A percentile compares a stretch with the other conserved stretches of the same genome.
phyloP scores from a whole-genome alignment of 306 rosid species.

The Prunus kanzakura region DNA sequence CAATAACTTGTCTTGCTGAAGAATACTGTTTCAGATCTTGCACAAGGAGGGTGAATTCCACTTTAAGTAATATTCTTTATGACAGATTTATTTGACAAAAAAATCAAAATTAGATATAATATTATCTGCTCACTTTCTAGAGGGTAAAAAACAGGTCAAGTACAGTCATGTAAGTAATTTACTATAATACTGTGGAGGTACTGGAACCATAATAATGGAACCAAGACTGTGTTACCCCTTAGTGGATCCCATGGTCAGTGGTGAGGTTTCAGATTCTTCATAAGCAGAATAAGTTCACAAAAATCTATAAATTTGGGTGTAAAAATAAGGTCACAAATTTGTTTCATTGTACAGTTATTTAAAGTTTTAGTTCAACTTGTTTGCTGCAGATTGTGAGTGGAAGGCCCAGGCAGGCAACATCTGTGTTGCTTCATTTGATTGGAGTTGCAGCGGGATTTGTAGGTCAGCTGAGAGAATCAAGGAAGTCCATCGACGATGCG shows the following conservation, averaged over 20 bases:
- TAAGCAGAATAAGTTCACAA: not conserved
- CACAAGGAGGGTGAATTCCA: not conserved
- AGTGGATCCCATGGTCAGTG: not conserved
- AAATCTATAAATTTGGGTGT: not conserved
- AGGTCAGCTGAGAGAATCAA: conserved; percentile 91
- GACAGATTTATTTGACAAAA: not conserved
- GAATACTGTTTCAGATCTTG: conserved; percentile 4
- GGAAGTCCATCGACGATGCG: conserved; percentile 93
- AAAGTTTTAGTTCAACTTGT: conserved; percentile 8
- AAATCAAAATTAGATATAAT: no score
- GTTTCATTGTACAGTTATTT: not conserved
- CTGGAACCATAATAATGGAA: not conserved
- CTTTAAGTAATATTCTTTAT: not conserved
- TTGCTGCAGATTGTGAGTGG: conserved; percentile 96
- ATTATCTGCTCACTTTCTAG: not conserved
- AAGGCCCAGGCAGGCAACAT: conserved; percentile 98
- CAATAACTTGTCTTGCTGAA: conserved; percentile 2
- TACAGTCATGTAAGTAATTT: not conserved
- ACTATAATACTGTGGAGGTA: not conserved
- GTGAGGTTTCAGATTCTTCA: not conserved
- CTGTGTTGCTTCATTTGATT: conserved; percentile 96
- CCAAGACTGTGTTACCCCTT: not conserved
- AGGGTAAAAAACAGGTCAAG: not conserved
- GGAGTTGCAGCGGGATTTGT: conserved; percentile 99
- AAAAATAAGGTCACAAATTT: not conserved